phyloP scores from a whole-genome alignment of 768 basidiomycete genomes.

The Tricholoma furcatifolium region DNA sequence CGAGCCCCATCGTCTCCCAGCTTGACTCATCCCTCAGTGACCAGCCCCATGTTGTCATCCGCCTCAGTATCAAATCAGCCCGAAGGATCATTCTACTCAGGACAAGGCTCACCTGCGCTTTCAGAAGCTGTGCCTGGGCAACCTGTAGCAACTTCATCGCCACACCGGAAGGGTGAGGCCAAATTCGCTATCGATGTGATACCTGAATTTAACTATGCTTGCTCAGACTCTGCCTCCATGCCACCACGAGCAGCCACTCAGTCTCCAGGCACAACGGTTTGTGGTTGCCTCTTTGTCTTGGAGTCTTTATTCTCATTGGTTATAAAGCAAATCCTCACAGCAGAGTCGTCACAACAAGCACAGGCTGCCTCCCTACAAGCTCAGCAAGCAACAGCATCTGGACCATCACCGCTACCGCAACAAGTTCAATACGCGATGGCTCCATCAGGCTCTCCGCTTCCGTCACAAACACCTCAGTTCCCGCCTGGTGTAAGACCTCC shows the following conservation, averaged over 20 bases:
- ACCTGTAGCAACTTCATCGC: constrained; percentile 59
- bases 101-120: constrained; percentile 69
- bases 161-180: constrained; percentile 55
- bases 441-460: constrained; percentile 28
- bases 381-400: constrained; percentile 28
- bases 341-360: constrained; percentile 37
- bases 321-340: constrained; percentile 34
- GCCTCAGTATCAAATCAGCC: constrained; percentile 67
- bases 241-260: constrained; percentile 41
- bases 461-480: constrained; percentile 55
- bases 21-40: constrained; percentile 80
- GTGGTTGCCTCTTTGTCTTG: constrained; percentile 16
- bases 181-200: not conserved
- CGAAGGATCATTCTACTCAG: constrained; percentile 69
- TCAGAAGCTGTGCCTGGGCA: constrained; percentile 60
- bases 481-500: constrained; percentile 69
- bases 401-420: constrained; percentile 42
- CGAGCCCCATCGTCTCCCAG: constrained; percentile 70
- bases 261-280: constrained; percentile 43
- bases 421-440: constrained; percentile 32
- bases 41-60: constrained; percentile 79
- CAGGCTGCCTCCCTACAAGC: constrained; percentile 23
- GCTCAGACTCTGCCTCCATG: constrained; percentile 42
- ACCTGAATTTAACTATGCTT: not conserved
- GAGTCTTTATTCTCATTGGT: not conserved